Base-by-base conservation (phyloP, 352 stramenopile species). In the Globisporangium emineosum region DNA sequence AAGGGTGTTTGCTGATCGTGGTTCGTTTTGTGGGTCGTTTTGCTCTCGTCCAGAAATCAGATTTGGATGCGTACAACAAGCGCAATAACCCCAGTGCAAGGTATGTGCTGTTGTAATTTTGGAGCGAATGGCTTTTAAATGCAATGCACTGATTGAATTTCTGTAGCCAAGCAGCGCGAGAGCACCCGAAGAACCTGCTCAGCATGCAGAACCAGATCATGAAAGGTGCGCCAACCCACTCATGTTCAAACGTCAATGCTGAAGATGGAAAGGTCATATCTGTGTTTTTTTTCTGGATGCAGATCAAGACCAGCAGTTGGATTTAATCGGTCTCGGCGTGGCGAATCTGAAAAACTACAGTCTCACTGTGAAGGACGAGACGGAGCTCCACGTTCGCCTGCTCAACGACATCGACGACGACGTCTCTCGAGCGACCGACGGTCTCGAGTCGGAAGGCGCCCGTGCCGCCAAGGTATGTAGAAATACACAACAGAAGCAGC, bases 191-290 rank as follows among this genome's bases (percentile, higher is more conserved):
- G 23, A 76, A 87, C 60, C 71, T 96, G 60, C 66, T 96, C 23
- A 82, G 77, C 51, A 92, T 96, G 78, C 87, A 96, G 63, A 96
- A 92, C 66, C 83, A 94, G 73, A 94, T 96, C 54, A 96, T 96
- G 85, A 93, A 93, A 75, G 78, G 81, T 86, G 10, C 21, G 50
- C 6, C 3, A 56, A 30, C 5, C 25, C 15, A 25, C 21, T 21
- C 40, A 42, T 52, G 29, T 17, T n/a, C 13, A 33, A 17, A 42
- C 10, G 23, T 10, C 10, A n/a, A 47, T 50, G 5, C 3, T 12
- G 15, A 37, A 25, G 21, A 23, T 25, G 30, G 3, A 7, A 42
- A 54, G 52, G 17, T 45, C 30, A 62, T 2, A 27, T 52, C 8
- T 5, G n/a, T n/a, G n/a, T n/a, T n/a, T n/a, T n/a, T n/a, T n/a